Evolutionary conservation across 1,139 yeast genomes (phyloP).

Genomic region (Schizosaccharomyces versatilis): DNA sequence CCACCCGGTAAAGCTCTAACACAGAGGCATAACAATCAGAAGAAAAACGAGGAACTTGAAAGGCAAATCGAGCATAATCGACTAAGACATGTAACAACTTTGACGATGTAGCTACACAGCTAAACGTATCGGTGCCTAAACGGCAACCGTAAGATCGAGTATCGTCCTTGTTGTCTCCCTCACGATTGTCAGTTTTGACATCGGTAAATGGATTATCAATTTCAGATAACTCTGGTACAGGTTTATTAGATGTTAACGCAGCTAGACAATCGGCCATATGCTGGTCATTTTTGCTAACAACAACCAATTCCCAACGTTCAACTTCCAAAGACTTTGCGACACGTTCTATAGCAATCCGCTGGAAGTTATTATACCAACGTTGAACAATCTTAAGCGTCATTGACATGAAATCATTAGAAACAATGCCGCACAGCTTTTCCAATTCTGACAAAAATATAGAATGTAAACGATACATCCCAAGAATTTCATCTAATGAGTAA

Average conservation of each 20-base stretch:
- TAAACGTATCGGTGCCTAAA: background rate
- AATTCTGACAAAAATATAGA: background rate
- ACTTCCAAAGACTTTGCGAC: background rate
- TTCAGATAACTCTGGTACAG: background rate
- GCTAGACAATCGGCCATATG: background rate
- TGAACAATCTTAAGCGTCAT: background rate
- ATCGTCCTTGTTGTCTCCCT: background rate
- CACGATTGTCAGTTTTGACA: too few species aligned
- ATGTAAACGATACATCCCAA: background rate
- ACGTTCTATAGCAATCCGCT: background rate
- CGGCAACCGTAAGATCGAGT: background rate
- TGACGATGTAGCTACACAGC: background rate
- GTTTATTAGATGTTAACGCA: background rate
- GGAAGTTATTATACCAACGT: background rate
- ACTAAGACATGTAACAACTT: background rate
- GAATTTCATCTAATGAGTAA: background rate
- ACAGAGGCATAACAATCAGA: slow-evolving; percentile 22
- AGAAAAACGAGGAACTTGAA: slow-evolving; percentile 30
- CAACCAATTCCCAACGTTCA: background rate
- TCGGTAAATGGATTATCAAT: too few species aligned
- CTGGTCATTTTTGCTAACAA: background rate
- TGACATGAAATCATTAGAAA: background rate
- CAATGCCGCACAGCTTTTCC: background rate
- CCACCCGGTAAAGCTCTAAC: slow-evolving; percentile 29
- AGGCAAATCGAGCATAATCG: slow-evolving; percentile 9